Conservation (phyloP, 345 rosid genomes). For the Raphanus sativus region DNA sequence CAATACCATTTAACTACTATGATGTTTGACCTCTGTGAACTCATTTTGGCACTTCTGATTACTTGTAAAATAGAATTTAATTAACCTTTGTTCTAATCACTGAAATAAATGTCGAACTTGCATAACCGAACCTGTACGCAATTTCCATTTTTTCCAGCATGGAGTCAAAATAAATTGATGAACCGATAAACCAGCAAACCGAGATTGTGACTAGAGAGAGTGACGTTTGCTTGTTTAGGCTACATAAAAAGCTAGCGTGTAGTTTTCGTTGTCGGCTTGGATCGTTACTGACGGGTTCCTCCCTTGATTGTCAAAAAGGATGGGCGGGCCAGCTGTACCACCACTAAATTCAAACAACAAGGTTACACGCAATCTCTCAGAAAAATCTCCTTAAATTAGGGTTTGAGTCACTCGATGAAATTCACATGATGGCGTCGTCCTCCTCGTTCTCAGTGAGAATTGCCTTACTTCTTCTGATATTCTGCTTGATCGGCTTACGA, state of each 20-base stretch:
- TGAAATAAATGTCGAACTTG: background rate
- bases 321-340: background rate
- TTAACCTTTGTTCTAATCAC: background rate
- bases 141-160: background rate
- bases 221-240: background rate
- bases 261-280: background rate
- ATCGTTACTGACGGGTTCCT: background rate
- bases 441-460: slow-evolving; percentile 9
- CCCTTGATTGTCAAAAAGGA: background rate
- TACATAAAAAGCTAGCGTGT: background rate
- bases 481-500: slow-evolving; percentile 37
- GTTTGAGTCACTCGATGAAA: background rate
- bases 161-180: background rate
- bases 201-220: background rate
- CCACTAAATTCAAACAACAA: background rate
- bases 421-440: slow-evolving; percentile 17
- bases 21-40: background rate
- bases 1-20: background rate
- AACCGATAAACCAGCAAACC: background rate
- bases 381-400: background rate
- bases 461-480: slow-evolving; percentile 11
- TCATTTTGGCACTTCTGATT: background rate
- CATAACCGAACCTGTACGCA: background rate
- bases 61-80: background rate
- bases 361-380: background rate